These are phyloP conservation scores for Mycotypha africana DNA, from an alignment of 371 early-diverging fungal genomes.

Conservation along the genomic window DNA sequence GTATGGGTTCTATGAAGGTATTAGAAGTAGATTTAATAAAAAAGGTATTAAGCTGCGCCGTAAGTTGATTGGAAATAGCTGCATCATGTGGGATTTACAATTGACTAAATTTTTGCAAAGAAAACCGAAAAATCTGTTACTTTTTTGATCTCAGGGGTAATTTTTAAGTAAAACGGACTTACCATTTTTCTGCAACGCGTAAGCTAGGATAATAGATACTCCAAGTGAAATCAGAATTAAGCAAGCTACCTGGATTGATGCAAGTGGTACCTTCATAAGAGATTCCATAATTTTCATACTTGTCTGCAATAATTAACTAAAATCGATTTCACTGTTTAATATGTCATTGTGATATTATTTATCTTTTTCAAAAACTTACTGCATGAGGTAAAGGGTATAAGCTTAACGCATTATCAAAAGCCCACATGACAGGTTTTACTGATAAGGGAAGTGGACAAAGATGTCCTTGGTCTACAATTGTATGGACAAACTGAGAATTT, in stretches of 20 bases:
- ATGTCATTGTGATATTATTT: too few relatives aligned
- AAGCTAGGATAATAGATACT: slow-evolving; percentile 74
- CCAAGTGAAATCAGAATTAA: slow-evolving; percentile 68
- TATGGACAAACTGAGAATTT: slow-evolving; percentile 70
- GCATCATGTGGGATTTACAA: too few relatives aligned
- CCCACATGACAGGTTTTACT: slow-evolving; percentile 72
- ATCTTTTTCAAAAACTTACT: slow-evolving; percentile 45
- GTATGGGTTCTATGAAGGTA: too few relatives aligned
- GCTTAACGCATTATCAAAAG: slow-evolving; percentile 75
- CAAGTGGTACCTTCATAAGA: slow-evolving; percentile 72
- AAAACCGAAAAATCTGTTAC: too few relatives aligned
- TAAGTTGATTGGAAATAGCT: too few relatives aligned
- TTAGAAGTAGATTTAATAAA: too few relatives aligned
- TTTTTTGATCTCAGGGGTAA: too few relatives aligned
- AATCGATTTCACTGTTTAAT: too few relatives aligned
- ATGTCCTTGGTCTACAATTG: slow-evolving; percentile 81
- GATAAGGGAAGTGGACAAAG: slow-evolving; percentile 76
- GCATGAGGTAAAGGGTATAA: slow-evolving; percentile 86
- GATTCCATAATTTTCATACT: slow-evolving; percentile 65
- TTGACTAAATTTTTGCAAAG: too few relatives aligned
- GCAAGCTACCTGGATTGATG: slow-evolving; percentile 86
- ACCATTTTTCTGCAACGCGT: slow-evolving; percentile 45
- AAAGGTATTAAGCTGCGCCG: too few relatives aligned
- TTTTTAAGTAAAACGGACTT: too few relatives aligned
- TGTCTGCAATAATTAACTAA: slow-evolving; percentile 83